Conservation (phyloP, 2,329 filamentous ascomycete species). For the Arthrobotrys iridis region DNA sequence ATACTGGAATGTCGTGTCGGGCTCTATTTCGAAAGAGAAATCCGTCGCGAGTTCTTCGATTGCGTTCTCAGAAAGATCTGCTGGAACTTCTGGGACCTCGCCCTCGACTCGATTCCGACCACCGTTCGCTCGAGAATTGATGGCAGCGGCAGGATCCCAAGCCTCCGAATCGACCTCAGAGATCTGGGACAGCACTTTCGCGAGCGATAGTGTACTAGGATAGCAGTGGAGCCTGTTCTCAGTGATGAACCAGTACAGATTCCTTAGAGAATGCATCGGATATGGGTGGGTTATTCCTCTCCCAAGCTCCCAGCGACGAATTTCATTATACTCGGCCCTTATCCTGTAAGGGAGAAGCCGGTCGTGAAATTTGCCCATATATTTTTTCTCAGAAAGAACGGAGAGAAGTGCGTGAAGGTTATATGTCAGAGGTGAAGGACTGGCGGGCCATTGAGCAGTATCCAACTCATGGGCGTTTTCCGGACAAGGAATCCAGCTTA, state of each 20-base stretch:
- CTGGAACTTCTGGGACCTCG: background rate
- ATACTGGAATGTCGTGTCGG: constrained; percentile 11
- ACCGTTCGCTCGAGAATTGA: too few relatives aligned
- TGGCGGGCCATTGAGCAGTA: background rate
- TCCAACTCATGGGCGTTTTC: background rate
- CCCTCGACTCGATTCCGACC: too few relatives aligned
- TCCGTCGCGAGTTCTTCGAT: background rate
- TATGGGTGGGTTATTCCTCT: background rate
- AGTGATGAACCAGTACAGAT: background rate
- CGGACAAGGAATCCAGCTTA: constrained; percentile 5
- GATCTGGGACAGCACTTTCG: background rate
- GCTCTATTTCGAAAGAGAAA: background rate
- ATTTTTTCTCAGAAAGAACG: background rate
- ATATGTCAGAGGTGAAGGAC: constrained; percentile 4
- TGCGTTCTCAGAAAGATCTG: too few relatives aligned
- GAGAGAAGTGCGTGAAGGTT: constrained; percentile 15
- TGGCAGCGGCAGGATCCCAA: background rate
- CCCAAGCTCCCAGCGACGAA: constrained; percentile 17
- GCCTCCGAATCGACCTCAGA: constrained; percentile 4
- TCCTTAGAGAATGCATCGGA: constrained; percentile 15
- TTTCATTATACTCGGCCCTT: background rate
- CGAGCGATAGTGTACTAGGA: background rate
- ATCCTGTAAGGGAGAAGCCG: background rate
- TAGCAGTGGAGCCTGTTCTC: constrained; percentile 31
- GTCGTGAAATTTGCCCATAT: background rate